Conservation (phyloP, 305 asterid species). For the Fraxinus xanthoxyloides region DNA sequence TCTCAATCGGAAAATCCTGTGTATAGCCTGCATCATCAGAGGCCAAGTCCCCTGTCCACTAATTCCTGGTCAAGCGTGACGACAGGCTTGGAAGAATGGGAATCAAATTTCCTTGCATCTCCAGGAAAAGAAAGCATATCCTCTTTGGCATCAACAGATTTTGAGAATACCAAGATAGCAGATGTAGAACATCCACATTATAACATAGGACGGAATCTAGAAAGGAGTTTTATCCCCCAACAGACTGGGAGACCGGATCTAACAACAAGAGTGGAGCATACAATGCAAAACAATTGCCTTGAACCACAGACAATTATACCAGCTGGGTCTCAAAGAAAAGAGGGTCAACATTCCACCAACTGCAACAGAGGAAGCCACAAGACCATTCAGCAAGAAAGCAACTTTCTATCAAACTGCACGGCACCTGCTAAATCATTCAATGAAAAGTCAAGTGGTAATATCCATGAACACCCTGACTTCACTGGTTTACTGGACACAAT, state of each 20-base stretch:
- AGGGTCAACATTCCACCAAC: constrained; percentile 30
- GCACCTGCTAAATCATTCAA: constrained; percentile 38
- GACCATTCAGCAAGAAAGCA: constrained; percentile 34
- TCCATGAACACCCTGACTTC: constrained; percentile 8
- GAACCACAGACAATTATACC: constrained; percentile 27
- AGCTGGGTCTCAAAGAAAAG: constrained; percentile 26
- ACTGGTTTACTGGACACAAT: background rate
- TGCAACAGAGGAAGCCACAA: constrained; percentile 28
- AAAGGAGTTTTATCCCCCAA: constrained; percentile 30
- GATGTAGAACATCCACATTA: constrained; percentile 25
- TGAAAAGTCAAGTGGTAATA: constrained; percentile 45
- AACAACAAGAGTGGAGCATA: constrained; percentile 28
- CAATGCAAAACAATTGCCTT: constrained; percentile 21
- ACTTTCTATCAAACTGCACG: constrained; percentile 25
- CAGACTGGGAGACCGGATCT: constrained; percentile 33
- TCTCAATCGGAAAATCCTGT: constrained; percentile 36
- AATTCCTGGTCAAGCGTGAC: constrained; percentile 40
- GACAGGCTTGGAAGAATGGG: constrained; percentile 41
- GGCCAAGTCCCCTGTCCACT: constrained; percentile 31
- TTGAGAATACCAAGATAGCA: constrained; percentile 30
- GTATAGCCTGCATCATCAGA: constrained; percentile 21
- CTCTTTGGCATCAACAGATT: constrained; percentile 39
- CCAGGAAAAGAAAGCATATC: constrained; percentile 42
- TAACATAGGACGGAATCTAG: constrained; percentile 32
- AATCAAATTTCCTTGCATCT: constrained; percentile 29